These are phyloP conservation scores for Yamadazyma blattariae DNA, from an alignment of 1,139 yeast genomes.

Conservation along the genomic window DNA sequence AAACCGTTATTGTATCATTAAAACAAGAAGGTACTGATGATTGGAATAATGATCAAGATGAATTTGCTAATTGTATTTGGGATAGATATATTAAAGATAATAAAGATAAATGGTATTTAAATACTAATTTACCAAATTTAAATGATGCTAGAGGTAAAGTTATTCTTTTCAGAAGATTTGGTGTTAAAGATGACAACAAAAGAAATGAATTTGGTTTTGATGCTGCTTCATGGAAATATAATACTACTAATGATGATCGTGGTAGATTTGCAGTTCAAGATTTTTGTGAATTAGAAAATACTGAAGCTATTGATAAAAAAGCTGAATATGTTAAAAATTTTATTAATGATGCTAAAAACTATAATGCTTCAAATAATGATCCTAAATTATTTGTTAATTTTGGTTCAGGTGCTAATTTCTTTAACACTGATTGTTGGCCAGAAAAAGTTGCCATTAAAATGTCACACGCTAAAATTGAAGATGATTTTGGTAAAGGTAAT, in stretches of 20 bases:
- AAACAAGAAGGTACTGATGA: slow-evolving; percentile 72
- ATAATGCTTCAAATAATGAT: slow-evolving; percentile 43
- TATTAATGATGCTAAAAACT: slow-evolving; percentile 51
- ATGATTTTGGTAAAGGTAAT: slow-evolving; percentile 49
- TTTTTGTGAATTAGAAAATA: slow-evolving; percentile 60
- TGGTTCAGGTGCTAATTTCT: slow-evolving; percentile 73
- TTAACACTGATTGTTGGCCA: slow-evolving; percentile 76
- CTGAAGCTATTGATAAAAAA: slow-evolving; percentile 56
- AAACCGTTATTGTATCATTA: slow-evolving; percentile 64
- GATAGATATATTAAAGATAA: slow-evolving; percentile 51
- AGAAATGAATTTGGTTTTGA: slow-evolving; percentile 57
- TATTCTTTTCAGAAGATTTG: slow-evolving; percentile 68
- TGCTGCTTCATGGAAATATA: slow-evolving; percentile 67
- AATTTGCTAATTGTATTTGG: slow-evolving; percentile 65
- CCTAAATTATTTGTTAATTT: slow-evolving; percentile 68
- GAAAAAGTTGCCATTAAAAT: slow-evolving; percentile 58
- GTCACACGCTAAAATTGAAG: slow-evolving; percentile 43
- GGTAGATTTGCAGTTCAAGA: slow-evolving; percentile 70
- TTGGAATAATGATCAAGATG: slow-evolving; percentile 63
- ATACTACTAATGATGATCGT: slow-evolving; percentile 63
- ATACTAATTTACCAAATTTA: slow-evolving; percentile 53
- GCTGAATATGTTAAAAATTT: slow-evolving; percentile 56
- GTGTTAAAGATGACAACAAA: slow-evolving; percentile 48
- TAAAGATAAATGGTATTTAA: slow-evolving; percentile 61
- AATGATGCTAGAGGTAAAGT: slow-evolving; percentile 68